Evolutionary conservation across 1,139 yeast genomes (phyloP), one percentile per base, ranked within the genome.

Genomic region (Debaryomyces singareniensis): DNA sequence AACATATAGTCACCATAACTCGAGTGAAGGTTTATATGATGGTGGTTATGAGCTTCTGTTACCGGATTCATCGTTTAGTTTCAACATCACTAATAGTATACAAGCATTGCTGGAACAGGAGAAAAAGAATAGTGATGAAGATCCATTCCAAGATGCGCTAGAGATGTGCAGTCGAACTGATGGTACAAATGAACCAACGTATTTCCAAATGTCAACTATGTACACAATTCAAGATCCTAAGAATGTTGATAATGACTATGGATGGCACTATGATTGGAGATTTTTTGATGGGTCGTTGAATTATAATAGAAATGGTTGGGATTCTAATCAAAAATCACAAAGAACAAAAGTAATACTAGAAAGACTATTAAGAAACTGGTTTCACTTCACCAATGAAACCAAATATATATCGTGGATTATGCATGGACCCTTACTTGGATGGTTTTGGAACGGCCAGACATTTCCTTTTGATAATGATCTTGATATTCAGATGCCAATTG

Each of bases 401-500:
- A 63, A 62, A 0, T 40, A 58, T 4, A 39, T 57, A 5, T 43
- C 49, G 9, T 55, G 61, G 61, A 43, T 55, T 5, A 45, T 47
- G 35, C 59, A 53, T 29, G 59, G 58, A 1, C 49, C 59, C 9
- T 41, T 55, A 22, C 40, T 53, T 16, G 43, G 53, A 5, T 55
- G 61, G 60, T 53, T 51, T 33, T 54, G 75, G 65, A 71, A 73
- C 45, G 78, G 78, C 0, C 39, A 68, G 37, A 59, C 56, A 10
- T 49, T 71, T 46, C 76, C 77, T 2, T 72, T 76, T 75, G 78
- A 72, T 44, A 60, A 60, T 30, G 78, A 72, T 40, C 44, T 71
- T 26, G 78, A 72, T 43, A 74, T 69, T 15, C 67, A 69, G 30
- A 47, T 61, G 40, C 49, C 45, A 4, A 55, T 70, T 6, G 43